Conservation (phyloP, 2,329 filamentous ascomycete species). For the Apiospora marii region DNA sequence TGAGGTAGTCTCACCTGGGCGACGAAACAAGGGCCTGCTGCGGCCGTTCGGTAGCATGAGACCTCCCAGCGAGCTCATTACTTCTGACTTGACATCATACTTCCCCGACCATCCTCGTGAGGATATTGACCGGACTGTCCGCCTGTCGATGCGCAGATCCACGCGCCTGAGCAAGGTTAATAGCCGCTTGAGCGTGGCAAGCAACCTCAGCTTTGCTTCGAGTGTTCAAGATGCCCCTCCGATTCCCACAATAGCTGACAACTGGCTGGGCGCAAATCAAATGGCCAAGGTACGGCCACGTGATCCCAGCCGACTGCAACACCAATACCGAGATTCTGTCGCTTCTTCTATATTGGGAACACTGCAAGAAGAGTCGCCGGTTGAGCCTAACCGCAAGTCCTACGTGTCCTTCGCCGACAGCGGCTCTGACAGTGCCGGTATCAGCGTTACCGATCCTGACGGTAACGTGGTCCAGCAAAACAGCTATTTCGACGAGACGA, state of each 20-base stretch:
- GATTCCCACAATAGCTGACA: constrained; percentile 93
- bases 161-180: constrained; percentile 91
- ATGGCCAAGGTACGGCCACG: constrained; percentile 57
- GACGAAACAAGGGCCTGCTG: constrained; percentile 60
- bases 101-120: constrained; percentile 95
- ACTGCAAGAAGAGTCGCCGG: constrained; percentile 86
- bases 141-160: constrained; percentile 89
- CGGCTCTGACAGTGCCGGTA: constrained; percentile 72
- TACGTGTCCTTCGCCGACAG: constrained; percentile 90
- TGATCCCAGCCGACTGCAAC: constrained; percentile 56
- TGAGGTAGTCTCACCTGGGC: constrained; percentile 48
- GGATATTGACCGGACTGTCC: constrained; percentile 94
- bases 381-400: constrained; percentile 90
- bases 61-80: constrained; percentile 96
- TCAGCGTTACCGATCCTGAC: constrained; percentile 80
- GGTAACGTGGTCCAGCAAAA: constrained; percentile 72
- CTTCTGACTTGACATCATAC: constrained; percentile 94
- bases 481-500: constrained; percentile 87
- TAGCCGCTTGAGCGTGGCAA: constrained; percentile 91
- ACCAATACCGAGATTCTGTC: constrained; percentile 83
- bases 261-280: constrained; percentile 77
- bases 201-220: constrained; percentile 91
- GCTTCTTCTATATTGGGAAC: constrained; percentile 89
- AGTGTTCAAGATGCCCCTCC: constrained; percentile 93
- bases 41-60: constrained; percentile 90